Base-by-base conservation (phyloP, 1,284 basidiomycete genomes). In the Ceratobasidium sp. region DNA sequence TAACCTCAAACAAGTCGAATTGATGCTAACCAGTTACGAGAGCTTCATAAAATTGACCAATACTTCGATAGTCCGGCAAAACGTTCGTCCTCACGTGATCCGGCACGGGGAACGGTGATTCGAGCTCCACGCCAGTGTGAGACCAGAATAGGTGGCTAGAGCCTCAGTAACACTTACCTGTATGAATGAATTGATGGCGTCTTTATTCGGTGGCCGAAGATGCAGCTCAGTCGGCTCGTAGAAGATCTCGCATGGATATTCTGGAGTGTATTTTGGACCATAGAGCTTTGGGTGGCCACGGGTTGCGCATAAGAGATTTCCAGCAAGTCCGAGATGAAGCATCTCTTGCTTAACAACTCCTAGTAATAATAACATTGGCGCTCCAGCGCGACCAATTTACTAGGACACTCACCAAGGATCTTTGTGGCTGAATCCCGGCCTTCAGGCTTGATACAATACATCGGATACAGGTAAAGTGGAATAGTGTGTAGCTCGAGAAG, bases 321-420 rank as follows among this genome's bases (percentile, higher is more conserved):
- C 78, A 14, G 78, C 66, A 10, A 79, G 54, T 18, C 41, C 59
- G 16, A 79, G 68, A 55, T 79, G 78, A n/a, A 79, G 78, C 78
- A 79, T 79, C 50, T 79, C 78, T 35, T 79, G 66, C 27, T 52
- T 66, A 12, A 77, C 77, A 27, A 79, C 59, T 14, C 23, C 78
- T 79, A 59, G n/a, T n/a, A n/a, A 48, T 8, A 8, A 38, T 3
- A 38, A 38, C 38, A 38, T 38, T 38, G 38, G 38, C 38, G 8
- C 38, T 38, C 3, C 38, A 38, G 38, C 8, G 38, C 38, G 8
- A 38, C 38, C 4, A 38, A 38, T 3, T 8, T 3, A 38, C 38
- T 38, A 38, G 38, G 8, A 38, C 38, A 8, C 38, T 38, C 38
- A 38, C 38, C 38, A 38, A 38, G 38, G 8, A 38, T 38, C 38